These are phyloP conservation scores for Xanthoconium stramineum DNA, from an alignment of 768 basidiomycete genomes.

Conservation along the genomic window DNA sequence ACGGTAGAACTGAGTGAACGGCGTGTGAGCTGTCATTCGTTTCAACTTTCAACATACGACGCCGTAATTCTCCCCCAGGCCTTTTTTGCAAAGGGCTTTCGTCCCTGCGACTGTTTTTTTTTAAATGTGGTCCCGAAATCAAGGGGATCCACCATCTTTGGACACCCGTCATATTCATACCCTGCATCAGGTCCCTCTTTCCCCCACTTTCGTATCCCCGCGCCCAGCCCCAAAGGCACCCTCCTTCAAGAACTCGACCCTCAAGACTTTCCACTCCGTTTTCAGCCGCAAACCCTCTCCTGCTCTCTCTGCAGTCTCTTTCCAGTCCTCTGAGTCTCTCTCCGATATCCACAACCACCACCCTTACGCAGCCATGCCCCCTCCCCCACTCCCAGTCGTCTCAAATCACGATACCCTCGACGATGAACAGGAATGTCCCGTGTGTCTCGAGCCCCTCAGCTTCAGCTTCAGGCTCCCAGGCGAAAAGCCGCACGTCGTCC, in stretches of 20 bases:
- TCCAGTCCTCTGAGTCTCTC: slow-evolving; percentile 42
- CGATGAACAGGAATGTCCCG: slow-evolving; percentile 90
- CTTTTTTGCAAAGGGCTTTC: too few relatives aligned
- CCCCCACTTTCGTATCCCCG: slow-evolving; percentile 44
- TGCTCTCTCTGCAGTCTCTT: slow-evolving; percentile 48
- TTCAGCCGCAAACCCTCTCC: slow-evolving; percentile 46
- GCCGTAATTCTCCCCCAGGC: too few relatives aligned
- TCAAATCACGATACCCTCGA: slow-evolving; percentile 59
- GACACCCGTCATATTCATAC: slow-evolving; percentile 27
- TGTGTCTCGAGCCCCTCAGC: slow-evolving; percentile 93
- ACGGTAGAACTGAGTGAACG: too few relatives aligned
- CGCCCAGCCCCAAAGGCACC: slow-evolving; percentile 28
- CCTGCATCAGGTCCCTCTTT: slow-evolving; percentile 32
- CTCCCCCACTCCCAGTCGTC: slow-evolving; percentile 70
- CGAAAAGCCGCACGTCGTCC: slow-evolving; percentile 96
- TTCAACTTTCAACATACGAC: too few relatives aligned
- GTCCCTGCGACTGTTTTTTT: background rate
- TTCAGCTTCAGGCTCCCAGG: slow-evolving; percentile 92
- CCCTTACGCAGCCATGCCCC: slow-evolving; percentile 59
- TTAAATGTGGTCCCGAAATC: slow-evolving; percentile 39
- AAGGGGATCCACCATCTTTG: slow-evolving; percentile 35
- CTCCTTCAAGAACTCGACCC: slow-evolving; percentile 32
- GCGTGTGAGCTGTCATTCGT: too few relatives aligned
- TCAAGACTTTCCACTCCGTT: slow-evolving; percentile 48
- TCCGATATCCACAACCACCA: slow-evolving; percentile 39